Conservation (phyloP, 768 basidiomycete genomes). For the Trametes coccinea region DNA sequence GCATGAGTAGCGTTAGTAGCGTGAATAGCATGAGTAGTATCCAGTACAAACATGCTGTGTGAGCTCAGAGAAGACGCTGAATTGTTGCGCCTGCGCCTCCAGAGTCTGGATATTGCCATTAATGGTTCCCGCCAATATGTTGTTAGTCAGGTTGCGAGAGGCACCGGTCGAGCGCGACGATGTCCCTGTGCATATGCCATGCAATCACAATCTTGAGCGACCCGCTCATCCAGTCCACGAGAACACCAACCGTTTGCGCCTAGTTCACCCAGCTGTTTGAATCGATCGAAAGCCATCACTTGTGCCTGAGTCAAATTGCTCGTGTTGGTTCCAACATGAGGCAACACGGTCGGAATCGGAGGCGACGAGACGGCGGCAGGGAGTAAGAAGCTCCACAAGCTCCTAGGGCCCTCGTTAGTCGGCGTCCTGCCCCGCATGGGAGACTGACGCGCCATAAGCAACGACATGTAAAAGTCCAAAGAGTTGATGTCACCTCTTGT, state of each 20-base stretch:
- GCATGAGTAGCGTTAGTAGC: background rate
- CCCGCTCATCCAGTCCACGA: background rate
- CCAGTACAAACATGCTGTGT: background rate
- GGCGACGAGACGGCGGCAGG: background rate
- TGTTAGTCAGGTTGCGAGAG: background rate
- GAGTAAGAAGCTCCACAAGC: background rate
- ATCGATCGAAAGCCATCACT: background rate
- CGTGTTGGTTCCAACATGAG: background rate
- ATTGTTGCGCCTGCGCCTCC: background rate
- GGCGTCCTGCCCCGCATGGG: background rate
- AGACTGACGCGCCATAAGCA: background rate
- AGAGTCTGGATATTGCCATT: background rate
- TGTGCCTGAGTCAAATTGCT: background rate
- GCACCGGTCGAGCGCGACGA: background rate
- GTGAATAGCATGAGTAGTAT: background rate
- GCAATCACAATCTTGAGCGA: background rate
- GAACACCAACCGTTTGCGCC: too few species aligned
- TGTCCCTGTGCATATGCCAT: too few species aligned
- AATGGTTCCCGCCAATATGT: background rate
- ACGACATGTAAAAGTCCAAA: background rate
- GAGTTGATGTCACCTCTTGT: background rate
- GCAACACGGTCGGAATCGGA: background rate
- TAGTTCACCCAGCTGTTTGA: background rate
- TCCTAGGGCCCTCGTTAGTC: background rate
- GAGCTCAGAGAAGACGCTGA: background rate